Evolutionary conservation across 2,329 filamentous ascomycete genomes (phyloP).

Genomic region (Blastomyces emzantsi): DNA sequence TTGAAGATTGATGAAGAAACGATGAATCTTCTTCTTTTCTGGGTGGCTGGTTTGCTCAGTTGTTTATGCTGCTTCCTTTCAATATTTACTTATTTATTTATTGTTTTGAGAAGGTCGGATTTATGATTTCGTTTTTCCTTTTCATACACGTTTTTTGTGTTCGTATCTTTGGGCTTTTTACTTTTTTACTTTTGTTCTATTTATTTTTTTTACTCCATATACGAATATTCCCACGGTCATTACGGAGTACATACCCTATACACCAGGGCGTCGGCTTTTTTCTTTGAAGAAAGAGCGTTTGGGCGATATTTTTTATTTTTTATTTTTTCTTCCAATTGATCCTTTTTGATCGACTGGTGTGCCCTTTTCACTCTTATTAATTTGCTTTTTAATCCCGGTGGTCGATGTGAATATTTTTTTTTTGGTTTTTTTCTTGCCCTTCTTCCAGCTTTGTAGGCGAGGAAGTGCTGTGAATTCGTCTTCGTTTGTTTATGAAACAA

Average conservation of each 20-base stretch:
- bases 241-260: conserved; percentile 4
- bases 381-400: background rate
- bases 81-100: background rate
- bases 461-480: too few species aligned
- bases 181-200: background rate
- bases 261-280: conserved; percentile 4
- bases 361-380: background rate
- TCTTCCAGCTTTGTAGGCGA: too few species aligned
- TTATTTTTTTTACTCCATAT: background rate
- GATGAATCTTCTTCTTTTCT: conserved; percentile 5
- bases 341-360: background rate
- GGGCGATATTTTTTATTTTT: background rate
- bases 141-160: background rate
- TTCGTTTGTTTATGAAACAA: background rate
- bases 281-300: background rate
- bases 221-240: background rate
- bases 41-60: conserved; percentile 15
- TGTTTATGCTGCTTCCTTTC: conserved; percentile 9
- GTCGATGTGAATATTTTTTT: background rate
- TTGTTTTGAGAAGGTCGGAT: background rate
- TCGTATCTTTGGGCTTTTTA: background rate
- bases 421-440: background rate
- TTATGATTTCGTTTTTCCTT: background rate
- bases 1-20: background rate
- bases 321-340: too few species aligned